phyloP scores from a whole-genome alignment of 106 monocot species.

The Allium cepa region DNA sequence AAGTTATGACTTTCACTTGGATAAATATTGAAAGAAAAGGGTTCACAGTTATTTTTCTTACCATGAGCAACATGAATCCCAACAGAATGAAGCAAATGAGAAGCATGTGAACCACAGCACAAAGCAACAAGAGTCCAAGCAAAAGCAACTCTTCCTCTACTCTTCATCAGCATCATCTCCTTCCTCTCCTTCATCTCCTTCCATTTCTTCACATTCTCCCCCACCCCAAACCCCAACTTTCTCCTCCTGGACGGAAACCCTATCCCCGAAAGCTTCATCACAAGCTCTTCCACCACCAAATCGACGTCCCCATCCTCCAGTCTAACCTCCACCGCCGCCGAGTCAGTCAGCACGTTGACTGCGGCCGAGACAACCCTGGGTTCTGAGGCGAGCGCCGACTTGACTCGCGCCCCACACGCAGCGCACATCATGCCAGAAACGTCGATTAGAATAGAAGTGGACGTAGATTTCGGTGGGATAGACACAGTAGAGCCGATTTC shows the following conservation, averaged over 20 bases:
- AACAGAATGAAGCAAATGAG: conserved; percentile 76
- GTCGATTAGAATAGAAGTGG: conserved; percentile 59
- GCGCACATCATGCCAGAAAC: conserved; percentile 99
- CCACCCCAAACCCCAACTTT: conserved; percentile 39
- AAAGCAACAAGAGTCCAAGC: conserved; percentile 99
- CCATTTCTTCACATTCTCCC: conserved; percentile 81
- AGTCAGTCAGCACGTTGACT: conserved; percentile 84
- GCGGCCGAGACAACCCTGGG: conserved; percentile 71
- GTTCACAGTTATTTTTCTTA: conserved; percentile 9
- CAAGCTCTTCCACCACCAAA: conserved; percentile 54
- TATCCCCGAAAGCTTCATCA: conserved; percentile 52
- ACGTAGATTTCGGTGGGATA: not conserved
- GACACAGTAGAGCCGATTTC: conserved; percentile 33
- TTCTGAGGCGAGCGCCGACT: conserved; percentile 57
- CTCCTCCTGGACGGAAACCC: conserved; percentile 84
- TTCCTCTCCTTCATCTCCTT: conserved; percentile 78
- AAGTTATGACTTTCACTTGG: too few relatives aligned
- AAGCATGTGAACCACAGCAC: conserved; percentile 82
- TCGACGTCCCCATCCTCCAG: conserved; percentile 14
- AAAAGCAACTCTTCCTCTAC: conserved; percentile 63
- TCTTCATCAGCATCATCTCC: conserved; percentile 52
- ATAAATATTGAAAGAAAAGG: too few relatives aligned
- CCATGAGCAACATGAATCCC: conserved; percentile 88
- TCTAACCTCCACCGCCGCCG: conserved; percentile 66
- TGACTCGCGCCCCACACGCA: conserved; percentile 74